Evolutionary conservation across 257 asterid species (phyloP).

Genomic region (Avicennia marina): DNA sequence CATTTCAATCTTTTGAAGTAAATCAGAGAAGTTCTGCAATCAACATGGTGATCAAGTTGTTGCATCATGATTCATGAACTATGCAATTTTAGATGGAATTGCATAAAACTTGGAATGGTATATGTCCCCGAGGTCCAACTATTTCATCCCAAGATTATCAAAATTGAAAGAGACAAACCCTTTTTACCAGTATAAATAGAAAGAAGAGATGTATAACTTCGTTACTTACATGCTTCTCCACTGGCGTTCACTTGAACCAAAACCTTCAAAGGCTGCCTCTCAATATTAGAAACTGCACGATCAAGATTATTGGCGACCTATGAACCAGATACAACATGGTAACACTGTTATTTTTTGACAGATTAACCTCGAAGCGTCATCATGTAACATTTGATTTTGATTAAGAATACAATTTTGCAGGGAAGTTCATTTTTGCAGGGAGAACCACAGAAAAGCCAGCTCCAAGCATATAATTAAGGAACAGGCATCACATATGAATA

Average conservation of each 20-base stretch:
- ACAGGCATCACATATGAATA: not conserved
- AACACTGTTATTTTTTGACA: not conserved
- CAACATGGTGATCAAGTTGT: conserved; percentile 2
- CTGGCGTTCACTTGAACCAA: conserved; percentile 90
- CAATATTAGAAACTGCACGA: conserved; percentile 60
- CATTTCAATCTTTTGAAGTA: not conserved
- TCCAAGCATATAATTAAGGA: too few relatives aligned
- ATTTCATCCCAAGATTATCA: not conserved
- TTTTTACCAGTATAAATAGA: not conserved
- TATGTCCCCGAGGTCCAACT: not conserved
- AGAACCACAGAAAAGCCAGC: too few relatives aligned
- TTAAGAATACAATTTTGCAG: not conserved
- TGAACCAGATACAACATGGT: conserved; percentile 14
- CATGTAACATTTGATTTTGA: conserved; percentile 2
- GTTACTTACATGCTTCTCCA: conserved; percentile 81
- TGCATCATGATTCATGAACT: not conserved
- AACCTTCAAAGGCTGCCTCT: conserved; percentile 69
- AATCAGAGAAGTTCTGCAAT: not conserved
- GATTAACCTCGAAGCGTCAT: conserved; percentile 4
- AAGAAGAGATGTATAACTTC: not conserved
- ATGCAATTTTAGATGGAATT: not conserved
- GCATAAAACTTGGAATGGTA: not conserved
- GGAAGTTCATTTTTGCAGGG: not conserved
- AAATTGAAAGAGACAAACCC: not conserved
- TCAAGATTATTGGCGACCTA: conserved; percentile 76